A percentile compares a stretch with the other conserved stretches of the same genome.
phyloP scores from a whole-genome alignment of 176 grass and related monocot genomes.

The Carex littledalei region DNA sequence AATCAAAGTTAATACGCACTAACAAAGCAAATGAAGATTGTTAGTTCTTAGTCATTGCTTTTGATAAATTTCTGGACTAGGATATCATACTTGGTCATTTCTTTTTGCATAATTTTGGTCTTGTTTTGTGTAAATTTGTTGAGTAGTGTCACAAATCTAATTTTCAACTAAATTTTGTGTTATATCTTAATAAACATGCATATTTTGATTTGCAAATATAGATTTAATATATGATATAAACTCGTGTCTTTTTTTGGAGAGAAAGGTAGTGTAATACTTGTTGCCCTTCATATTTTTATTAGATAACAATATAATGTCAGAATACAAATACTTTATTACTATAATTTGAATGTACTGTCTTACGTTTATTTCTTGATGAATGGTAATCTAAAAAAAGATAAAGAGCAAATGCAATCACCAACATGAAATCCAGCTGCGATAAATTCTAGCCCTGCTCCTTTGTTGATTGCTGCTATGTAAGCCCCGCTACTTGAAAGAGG shows the following conservation, averaged over 20 bases:
- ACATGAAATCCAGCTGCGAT: conserved; percentile 28
- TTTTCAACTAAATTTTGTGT: background rate
- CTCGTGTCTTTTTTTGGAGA: background rate
- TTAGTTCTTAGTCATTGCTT: background rate
- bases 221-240: background rate
- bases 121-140: background rate
- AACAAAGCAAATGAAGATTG: background rate
- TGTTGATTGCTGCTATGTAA: background rate
- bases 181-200: background rate
- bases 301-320: background rate
- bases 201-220: background rate
- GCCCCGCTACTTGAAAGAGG: background rate
- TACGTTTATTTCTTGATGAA: background rate
- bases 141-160: background rate
- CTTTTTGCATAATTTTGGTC: background rate
- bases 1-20: background rate
- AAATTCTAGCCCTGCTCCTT: background rate
- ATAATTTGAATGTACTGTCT: background rate
- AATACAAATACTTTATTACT: background rate
- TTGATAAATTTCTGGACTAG: background rate
- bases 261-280: background rate
- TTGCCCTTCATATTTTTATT: background rate
- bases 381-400: background rate
- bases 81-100: background rate
- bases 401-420: background rate